Evolutionary conservation across 2,329 filamentous ascomycete species (phyloP), one percentile per base, ranked within the genome.

Genomic region (Magnaporthiopsis incrustans): DNA sequence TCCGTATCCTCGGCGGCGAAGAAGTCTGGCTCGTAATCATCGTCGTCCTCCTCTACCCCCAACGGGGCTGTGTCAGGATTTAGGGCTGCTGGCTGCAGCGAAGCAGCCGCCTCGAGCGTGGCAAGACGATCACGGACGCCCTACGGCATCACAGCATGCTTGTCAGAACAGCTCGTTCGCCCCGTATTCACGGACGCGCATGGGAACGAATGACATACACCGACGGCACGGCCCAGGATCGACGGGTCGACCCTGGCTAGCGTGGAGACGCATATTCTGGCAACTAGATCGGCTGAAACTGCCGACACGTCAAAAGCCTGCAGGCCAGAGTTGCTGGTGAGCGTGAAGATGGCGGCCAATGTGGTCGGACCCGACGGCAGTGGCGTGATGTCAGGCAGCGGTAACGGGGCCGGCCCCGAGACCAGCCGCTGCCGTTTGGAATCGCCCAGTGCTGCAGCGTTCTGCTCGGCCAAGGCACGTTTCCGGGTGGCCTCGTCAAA

Each of bases 21-120:
- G 69, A 92, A 92, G 71, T 96, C 90, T 0, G 94, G 93, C 71
- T 97, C 94, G 71, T 97, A 97, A 70, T 97, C 91, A 68, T 96
- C 92, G 26, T 97, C 93, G 57, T 96, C 92, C 11, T 89, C 87
- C 8, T 89, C 87, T 4, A 90, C 87, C 32, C 84, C 85, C 2
- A 88, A 74, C 1, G 83, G 84, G 18, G 83, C 80, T 2, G 85
- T 88, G 63, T 85, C 83, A 10, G 85, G 79, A 66, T 85, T 85
- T 33, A 85, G 67, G 8, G 75, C 76, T 1, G 78, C 75, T n/a
- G 76, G 70, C n/a, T 78, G 78, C 27, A 35, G 26, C 1, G 69
- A 65, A n/a, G 67, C 68, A 5, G 77, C 75, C 38, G 75, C 78
- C 35, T 79, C 77, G 50, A 85, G 74, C 12, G 77, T 71, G 2